Conservation (phyloP, 2,329 filamentous ascomycete species). For the Fusarium sarcochroum region DNA sequence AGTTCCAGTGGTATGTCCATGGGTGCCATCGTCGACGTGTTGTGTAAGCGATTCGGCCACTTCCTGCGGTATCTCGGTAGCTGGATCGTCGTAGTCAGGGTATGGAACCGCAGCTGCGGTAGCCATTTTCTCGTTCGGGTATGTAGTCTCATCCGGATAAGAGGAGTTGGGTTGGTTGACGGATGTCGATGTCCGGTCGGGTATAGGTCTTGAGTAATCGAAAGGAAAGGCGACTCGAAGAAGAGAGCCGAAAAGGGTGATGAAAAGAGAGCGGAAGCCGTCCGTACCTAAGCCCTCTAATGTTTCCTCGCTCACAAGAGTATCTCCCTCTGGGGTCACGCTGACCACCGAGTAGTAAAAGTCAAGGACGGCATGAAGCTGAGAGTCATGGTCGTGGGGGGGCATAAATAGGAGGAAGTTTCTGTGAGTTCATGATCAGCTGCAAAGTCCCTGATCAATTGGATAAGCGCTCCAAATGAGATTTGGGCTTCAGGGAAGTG, state of each 20-base stretch:
- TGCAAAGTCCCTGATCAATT: conserved; percentile 18
- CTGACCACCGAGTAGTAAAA: conserved; percentile 93
- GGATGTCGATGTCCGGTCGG: conserved; percentile 41
- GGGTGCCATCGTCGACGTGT: conserved; percentile 55
- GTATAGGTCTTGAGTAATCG: conserved; percentile 52
- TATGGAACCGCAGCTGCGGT: conserved; percentile 37
- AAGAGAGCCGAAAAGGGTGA: conserved; percentile 82
- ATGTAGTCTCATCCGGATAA: conserved; percentile 34
- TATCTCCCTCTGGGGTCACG: conserved; percentile 94
- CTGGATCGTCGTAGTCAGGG: conserved; percentile 42
- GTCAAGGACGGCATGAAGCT: conserved; percentile 85
- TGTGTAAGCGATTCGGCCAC: conserved; percentile 43
- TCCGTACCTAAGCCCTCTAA: conserved; percentile 95
- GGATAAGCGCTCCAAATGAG: conserved; percentile 5
- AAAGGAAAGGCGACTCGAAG: conserved; percentile 73
- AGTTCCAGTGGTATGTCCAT: conserved; percentile 53
- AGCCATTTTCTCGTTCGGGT: conserved; percentile 38
- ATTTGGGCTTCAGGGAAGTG: conserved; percentile 6
- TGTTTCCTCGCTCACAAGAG: conserved; percentile 89
- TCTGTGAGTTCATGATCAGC: conserved; percentile 61
- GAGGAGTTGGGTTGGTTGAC: conserved; percentile 13
- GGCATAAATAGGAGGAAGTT: conserved; percentile 95
- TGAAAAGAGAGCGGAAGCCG: conserved; percentile 69
- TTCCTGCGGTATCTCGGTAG: conserved; percentile 44
- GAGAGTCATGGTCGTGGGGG: conserved; percentile 71